These are phyloP conservation scores for Flaveria linearis DNA, from an alignment of 129 eudicot species.

Conservation along the genomic window DNA sequence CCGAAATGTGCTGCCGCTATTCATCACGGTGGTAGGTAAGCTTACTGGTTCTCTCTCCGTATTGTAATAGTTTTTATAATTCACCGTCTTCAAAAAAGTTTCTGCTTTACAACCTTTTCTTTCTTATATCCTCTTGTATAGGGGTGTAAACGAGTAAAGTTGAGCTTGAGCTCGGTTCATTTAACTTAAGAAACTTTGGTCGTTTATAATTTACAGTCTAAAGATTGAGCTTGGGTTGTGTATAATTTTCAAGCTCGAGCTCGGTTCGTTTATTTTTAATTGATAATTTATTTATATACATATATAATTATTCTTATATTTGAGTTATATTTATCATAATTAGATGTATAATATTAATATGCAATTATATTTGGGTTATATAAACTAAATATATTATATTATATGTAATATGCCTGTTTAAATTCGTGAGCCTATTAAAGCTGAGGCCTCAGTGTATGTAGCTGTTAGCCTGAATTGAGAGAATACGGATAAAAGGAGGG, in stretches of 20 bases:
- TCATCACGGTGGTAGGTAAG: conserved; percentile 97
- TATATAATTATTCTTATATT: neutral
- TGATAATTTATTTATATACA: neutral
- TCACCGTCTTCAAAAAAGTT: neutral
- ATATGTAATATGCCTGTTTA: neutral
- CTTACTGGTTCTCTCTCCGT: conserved; percentile 8
- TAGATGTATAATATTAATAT: neutral
- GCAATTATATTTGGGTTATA: neutral
- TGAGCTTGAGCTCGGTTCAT: neutral
- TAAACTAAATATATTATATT: neutral
- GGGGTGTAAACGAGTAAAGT: neutral
- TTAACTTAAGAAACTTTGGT: neutral
- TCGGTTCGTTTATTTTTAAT: neutral
- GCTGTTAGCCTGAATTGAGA: no score
- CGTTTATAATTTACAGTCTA: neutral
- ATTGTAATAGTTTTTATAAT: neutral
- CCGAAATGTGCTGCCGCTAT: conserved; percentile 81
- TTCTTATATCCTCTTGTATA: neutral
- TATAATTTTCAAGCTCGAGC: neutral
- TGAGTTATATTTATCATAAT: neutral
- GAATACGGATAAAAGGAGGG: no score
- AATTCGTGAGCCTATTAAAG: neutral
- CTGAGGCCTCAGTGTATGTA: neutral
- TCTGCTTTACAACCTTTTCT: neutral
- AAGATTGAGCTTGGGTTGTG: neutral